Conservation (phyloP, 768 basidiomycete species). For the Austroboletus festivus region DNA sequence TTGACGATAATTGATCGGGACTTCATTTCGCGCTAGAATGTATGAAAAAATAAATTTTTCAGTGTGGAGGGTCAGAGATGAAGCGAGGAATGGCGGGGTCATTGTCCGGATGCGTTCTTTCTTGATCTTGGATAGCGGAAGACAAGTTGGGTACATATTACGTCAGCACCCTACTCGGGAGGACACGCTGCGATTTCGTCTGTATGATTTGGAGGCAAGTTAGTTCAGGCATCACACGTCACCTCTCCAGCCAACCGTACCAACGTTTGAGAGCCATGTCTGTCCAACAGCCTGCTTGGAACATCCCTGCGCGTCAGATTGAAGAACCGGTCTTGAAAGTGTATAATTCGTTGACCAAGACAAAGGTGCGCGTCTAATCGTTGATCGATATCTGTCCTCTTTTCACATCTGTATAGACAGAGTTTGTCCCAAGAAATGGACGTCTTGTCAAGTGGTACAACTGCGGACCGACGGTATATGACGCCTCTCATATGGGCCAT, state of each 20-base stretch:
- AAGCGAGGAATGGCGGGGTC: too few relatives aligned
- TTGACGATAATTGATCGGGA: background rate
- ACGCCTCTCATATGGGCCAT: slow-evolving; percentile 98
- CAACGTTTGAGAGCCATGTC: slow-evolving; percentile 41
- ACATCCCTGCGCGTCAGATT: slow-evolving; percentile 33
- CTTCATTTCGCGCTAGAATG: background rate
- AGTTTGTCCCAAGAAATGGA: slow-evolving; percentile 68
- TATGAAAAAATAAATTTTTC: slow-evolving; percentile 4
- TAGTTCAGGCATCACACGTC: slow-evolving; percentile 5
- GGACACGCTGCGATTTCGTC: slow-evolving; percentile 4
- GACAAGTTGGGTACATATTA: slow-evolving; percentile 15
- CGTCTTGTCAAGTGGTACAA: slow-evolving; percentile 96
- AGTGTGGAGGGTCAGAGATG: background rate
- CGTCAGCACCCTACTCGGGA: slow-evolving; percentile 18
- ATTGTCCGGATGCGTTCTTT: too few relatives aligned
- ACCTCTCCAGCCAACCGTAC: slow-evolving; percentile 1
- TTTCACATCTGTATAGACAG: slow-evolving; percentile 48
- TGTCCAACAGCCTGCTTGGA: slow-evolving; percentile 55
- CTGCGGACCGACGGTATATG: slow-evolving; percentile 98
- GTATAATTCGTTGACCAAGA: slow-evolving; percentile 89
- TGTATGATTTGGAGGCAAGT: slow-evolving; percentile 25
- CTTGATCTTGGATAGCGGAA: too few relatives aligned
- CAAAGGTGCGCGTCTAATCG: slow-evolving; percentile 61
- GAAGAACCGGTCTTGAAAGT: slow-evolving; percentile 60
- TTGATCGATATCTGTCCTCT: slow-evolving; percentile 1